Base-by-base conservation (phyloP, 73 alveolate species). In the Paramecium tetraurelia region DNA sequence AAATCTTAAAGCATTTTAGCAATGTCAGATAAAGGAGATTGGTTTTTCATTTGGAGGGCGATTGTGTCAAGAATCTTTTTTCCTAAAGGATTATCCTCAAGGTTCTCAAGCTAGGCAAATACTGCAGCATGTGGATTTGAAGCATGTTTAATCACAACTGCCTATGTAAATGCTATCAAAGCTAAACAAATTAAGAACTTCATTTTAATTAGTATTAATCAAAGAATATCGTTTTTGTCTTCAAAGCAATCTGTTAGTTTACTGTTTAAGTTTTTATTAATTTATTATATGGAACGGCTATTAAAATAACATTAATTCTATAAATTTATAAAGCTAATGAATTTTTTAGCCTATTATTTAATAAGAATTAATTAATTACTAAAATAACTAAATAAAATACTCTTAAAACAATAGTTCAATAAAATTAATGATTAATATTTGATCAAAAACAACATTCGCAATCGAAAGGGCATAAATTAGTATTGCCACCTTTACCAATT, bases 371-470 rank as follows among this genome's bases (percentile, higher is more conserved):
- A 18, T 50, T 53, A 53, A 53, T 27, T 27, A 27, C 31, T 53
- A 53, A 53, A 53, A 53, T 53, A 53, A 18, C n/a, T 53, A 53
- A 53, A 53, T 50, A 53, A 5, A 53, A 18, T 18, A 16, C 16
- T 53, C 18, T 31, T 0, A 53, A 53, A 18, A n/a, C 14, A 53
- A 53, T 53, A 53, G 31, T 20, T 53, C 1, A 68, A 68, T 27
- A 27, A 33, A 40, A 24, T 59, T 86, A 18, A n/a, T 5, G 29
- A 7, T 24, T 40, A 5, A 33, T 41, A 20, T 36, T 18, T 5
- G 12, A 33, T 89, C 94, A 89, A 33, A 89, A 72, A 22, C 94
- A 89, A 72, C 92, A 71, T 6, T 89, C 85, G 33, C 94, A 89
- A 72, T 89, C 92, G 76, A 89, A 89, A 24, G 92, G 94, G 46